A percentile compares a stretch with the other conserved stretches of the same genome.
phyloP scores from a whole-genome alignment of 805 yeast species.

The Starmerella bombicola region DNA sequence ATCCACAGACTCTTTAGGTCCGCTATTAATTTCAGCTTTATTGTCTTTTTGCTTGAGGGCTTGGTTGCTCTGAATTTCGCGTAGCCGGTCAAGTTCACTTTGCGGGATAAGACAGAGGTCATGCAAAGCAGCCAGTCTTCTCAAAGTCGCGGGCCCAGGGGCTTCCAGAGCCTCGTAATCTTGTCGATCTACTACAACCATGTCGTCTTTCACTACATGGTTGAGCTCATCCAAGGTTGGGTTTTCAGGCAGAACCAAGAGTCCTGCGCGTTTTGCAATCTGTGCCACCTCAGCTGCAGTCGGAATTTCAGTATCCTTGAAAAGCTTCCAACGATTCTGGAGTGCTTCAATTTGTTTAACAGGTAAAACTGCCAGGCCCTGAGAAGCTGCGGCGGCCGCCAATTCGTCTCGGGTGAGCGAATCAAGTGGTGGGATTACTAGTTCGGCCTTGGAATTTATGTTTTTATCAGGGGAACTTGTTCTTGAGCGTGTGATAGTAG shows the following conservation, averaged over 20 bases:
- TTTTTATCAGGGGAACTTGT: background rate
- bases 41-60: slow-evolving; percentile 3
- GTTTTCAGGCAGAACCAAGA: slow-evolving; percentile 13
- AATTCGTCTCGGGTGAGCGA: slow-evolving; percentile 6
- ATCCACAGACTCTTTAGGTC: background rate
- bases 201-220: slow-evolving; percentile 9
- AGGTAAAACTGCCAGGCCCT: slow-evolving; percentile 14
- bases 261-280: slow-evolving; percentile 13
- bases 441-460: background rate
- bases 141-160: slow-evolving; percentile 18
- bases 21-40: background rate
- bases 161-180: slow-evolving; percentile 16
- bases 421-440: background rate
- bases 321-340: slow-evolving; percentile 12
- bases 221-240: slow-evolving; percentile 21
- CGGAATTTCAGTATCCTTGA: slow-evolving; percentile 20
- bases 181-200: slow-evolving; percentile 14
- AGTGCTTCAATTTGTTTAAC: slow-evolving; percentile 7
- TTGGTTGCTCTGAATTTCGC: slow-evolving; percentile 21
- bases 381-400: slow-evolving; percentile 16
- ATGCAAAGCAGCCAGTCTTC: slow-evolving; percentile 15
- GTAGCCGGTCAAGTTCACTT: slow-evolving; percentile 14
- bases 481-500: background rate
- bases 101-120: slow-evolving; percentile 21
- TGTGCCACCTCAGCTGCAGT: slow-evolving; percentile 27